Conservation (phyloP, 2,329 filamentous ascomycete genomes). For the Penicillium glabrum region DNA sequence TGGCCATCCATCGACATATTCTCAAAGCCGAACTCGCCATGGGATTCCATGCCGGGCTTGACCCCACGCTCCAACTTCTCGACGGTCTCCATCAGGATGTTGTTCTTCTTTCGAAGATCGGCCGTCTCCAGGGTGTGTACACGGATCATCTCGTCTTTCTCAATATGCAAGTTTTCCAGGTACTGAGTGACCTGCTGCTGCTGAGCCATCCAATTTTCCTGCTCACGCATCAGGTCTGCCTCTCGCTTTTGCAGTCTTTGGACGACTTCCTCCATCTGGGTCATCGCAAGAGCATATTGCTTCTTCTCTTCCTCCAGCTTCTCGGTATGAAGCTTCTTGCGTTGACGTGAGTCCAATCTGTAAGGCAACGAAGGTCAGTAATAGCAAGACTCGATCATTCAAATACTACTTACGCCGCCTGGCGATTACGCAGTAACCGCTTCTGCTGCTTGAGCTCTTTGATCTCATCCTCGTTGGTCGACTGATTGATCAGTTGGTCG, state of each 20-base stretch:
- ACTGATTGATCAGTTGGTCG: slow-evolving; percentile 85
- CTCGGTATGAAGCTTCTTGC: slow-evolving; percentile 98
- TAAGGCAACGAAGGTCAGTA: background rate
- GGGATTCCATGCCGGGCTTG: slow-evolving; percentile 48
- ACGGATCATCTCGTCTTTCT: slow-evolving; percentile 90
- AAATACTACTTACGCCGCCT: slow-evolving; percentile 76
- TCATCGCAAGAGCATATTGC: slow-evolving; percentile 74
- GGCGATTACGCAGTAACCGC: slow-evolving; percentile 87
- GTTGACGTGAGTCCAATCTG: slow-evolving; percentile 91
- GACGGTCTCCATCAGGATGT: slow-evolving; percentile 70
- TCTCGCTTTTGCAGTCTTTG: slow-evolving; percentile 64
- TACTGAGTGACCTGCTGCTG: slow-evolving; percentile 73
- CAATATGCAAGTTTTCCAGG: slow-evolving; percentile 73
- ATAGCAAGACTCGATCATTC: slow-evolving; percentile 5
- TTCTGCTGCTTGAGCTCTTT: slow-evolving; percentile 99
- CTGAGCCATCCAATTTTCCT: slow-evolving; percentile 64
- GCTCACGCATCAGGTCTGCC: slow-evolving; percentile 55
- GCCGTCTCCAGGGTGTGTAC: slow-evolving; percentile 86
- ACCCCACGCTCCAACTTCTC: slow-evolving; percentile 46
- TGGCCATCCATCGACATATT: slow-evolving; percentile 73
- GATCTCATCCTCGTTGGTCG: slow-evolving; percentile 79
- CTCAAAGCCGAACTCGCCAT: slow-evolving; percentile 81
- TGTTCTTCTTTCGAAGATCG: slow-evolving; percentile 89
- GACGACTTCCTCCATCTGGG: slow-evolving; percentile 75
- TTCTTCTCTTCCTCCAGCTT: slow-evolving; percentile 97